phyloP scores from a whole-genome alignment of 306 rosid species.

The Trifolium repens region DNA sequence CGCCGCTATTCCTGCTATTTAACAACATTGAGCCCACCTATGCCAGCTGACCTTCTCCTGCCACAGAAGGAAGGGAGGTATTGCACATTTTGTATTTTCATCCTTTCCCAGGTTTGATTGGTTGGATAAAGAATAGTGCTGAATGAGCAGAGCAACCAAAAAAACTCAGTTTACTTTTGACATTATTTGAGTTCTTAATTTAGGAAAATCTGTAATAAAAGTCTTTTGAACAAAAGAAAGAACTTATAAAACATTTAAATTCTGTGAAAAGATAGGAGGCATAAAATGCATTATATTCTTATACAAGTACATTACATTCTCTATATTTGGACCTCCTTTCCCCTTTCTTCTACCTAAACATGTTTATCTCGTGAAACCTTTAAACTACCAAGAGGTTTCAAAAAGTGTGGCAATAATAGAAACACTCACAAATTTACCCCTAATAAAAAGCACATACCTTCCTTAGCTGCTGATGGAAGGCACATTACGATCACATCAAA shows the following conservation, averaged over 20 bases:
- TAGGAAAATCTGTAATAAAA: not conserved
- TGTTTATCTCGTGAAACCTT: conserved; percentile 12
- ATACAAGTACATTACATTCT: not conserved
- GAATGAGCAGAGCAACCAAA: not conserved
- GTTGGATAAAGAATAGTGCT: not conserved
- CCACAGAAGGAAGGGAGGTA: not conserved
- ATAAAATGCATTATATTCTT: not conserved
- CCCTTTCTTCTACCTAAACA: not conserved
- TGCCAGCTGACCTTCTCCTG: not conserved
- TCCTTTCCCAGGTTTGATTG: not conserved
- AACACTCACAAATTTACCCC: not conserved
- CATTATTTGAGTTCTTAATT: not conserved
- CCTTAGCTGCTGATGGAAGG: conserved; percentile 67
- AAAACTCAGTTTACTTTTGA: not conserved
- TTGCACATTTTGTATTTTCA: not conserved
- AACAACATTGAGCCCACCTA: not conserved
- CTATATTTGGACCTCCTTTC: not conserved
- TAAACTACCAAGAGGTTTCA: conserved; percentile 1
- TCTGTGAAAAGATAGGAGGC: not conserved
- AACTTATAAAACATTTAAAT: not conserved
- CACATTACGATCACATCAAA: conserved; percentile 79
- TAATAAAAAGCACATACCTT: conserved; percentile 55
- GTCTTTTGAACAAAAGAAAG: not conserved
- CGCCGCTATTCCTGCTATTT: too few species aligned
- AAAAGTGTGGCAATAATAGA: conserved; percentile 5